Evolutionary conservation across 176 grass and related monocot species (phyloP), one percentile per base, ranked within the genome.

Genomic region (Musa beccarii): DNA sequence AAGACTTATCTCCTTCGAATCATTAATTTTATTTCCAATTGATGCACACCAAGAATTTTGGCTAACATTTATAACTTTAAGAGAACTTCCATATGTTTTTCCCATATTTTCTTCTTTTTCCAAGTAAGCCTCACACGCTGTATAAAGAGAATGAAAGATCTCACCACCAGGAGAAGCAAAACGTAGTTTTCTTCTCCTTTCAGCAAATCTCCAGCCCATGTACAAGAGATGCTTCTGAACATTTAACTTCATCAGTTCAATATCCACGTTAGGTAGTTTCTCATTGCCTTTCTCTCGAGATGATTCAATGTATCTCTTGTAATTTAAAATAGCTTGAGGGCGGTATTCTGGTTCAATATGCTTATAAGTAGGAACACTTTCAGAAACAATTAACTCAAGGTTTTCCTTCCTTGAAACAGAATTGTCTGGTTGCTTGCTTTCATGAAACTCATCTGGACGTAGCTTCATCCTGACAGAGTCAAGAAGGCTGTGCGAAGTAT

Each of bases 71-170:
- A 17, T 51, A 52, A 21, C 43, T 70, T 2, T 22, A 51, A 51
- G 16, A 70, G 8, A 70, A 70, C 8, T 20, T 70, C 15, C 34
- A 43, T 43, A 6, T 43, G 34, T 43, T 34, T 43, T 43, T 43
- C 34, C 34, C 34, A 43, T 43, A 43, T 43, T 52, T 43, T 34
- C 68, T 70, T 70, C 7, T 53, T 86, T 55, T 69, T 75, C 66
- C 68, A 86, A 59, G 72, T 81, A 88, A 63, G 61, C 83, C 76
- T 83, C 81, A 66, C 92, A 91, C 73, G 92, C 92, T 78, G 71
- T 59, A 55, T 83, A n/a, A 53, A 96, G 81, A 88, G 83, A 88
- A 29, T 19, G 26, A 51, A 86, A 96, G 71, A 65, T 78, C 19
- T 83, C 86, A 68, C 86, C 89, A 63, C 77, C 43, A 66, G 92